Evolutionary conservation across 352 stramenopile genomes (phyloP).

Genomic region (Pelagophyceae sp.): DNA sequence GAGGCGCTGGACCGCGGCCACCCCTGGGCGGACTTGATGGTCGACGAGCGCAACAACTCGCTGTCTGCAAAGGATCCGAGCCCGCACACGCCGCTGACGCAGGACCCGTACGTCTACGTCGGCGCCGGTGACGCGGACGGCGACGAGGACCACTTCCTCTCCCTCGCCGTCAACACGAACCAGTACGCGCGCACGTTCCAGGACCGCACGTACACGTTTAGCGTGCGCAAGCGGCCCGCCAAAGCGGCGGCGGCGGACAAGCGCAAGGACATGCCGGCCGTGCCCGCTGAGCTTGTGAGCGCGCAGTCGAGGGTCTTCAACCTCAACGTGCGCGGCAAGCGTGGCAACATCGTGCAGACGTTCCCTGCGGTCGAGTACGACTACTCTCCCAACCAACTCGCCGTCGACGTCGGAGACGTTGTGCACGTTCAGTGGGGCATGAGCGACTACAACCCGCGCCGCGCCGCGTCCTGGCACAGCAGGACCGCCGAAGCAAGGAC

Average conservation of each 20-base stretch:
- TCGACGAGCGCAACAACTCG: constrained; percentile 29
- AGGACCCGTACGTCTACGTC: constrained; percentile 35
- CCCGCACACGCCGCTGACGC: constrained; percentile 21
- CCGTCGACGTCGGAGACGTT: constrained; percentile 28
- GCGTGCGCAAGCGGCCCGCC: constrained; percentile 20
- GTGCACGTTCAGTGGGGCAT: constrained; percentile 43
- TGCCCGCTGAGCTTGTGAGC: constrained; percentile 2
- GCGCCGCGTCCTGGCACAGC: too few species aligned
- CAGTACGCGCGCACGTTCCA: constrained; percentile 46
- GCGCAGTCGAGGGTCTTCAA: constrained; percentile 35
- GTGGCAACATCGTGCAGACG: constrained; percentile 42
- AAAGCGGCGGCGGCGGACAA: not conserved
- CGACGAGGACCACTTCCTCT: constrained; percentile 25
- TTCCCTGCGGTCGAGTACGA: constrained; percentile 45
- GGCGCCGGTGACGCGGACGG: constrained; percentile 19
- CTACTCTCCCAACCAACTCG: constrained; percentile 37
- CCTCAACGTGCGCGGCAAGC: constrained; percentile 40
- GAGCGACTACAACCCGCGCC: constrained; percentile 40
- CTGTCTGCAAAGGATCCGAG: constrained; percentile 22
- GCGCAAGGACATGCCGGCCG: constrained; percentile 6
- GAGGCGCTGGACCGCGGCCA: constrained; percentile 24
- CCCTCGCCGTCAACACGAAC: constrained; percentile 39
- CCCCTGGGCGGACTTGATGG: constrained; percentile 21
- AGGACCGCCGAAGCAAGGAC: too few species aligned
- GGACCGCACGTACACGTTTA: constrained; percentile 36